Base-by-base conservation (phyloP, 1,284 basidiomycete species). In the Fomitopsis betulina region DNA sequence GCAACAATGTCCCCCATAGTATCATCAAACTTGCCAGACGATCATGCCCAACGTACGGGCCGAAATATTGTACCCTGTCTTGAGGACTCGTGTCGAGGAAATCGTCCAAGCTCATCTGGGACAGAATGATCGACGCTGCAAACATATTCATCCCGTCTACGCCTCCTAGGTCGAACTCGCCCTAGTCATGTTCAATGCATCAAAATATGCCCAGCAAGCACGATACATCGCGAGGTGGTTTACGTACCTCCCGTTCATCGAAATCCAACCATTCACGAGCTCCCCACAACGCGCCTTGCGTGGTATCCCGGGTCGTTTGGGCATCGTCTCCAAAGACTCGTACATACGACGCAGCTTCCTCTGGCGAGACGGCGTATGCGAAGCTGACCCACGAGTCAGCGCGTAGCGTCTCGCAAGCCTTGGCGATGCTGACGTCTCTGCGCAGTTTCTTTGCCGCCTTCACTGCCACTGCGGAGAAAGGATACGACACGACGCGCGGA, bases 141-240 rank as follows among this genome's bases (percentile, higher is more conserved):
- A 89, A 89, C 3, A 73, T 70, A 62, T 91, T 91, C 81, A 90
- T 84, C 17, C 85, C 83, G 15, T 76, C 71, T 5, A 81, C 72
- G 6, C 67, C 67, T 0, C 80, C 76, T 43, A 91, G 70, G 62
- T 81, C 77, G 13, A 67, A 67, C 63, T 90, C 86, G 43, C 82
- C 83, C 81, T 60, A 23, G 39, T 42, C 33, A n/a, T 53, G 25
- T 63, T 52, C 33, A 37, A 56, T 55, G 27, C 19, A 47, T 47
- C 52, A 15, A 45, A 30, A 55, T 27, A 35, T 21, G 25, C 27
- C 17, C n/a, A 55, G 43, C 19, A 21, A 42, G 37, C n/a, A 52
- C 55, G 57, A n/a, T 13, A 60, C 25, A 15, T 15, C 12, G 12
- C 17, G 9, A 12, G 40, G 8, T 33, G n/a, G n/a, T 12, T 9